A percentile compares a stretch with the other conserved stretches of the same genome.
These are phyloP conservation scores for Ricinus communis DNA, from an alignment of 345 rosid species.

Conservation along the genomic window DNA sequence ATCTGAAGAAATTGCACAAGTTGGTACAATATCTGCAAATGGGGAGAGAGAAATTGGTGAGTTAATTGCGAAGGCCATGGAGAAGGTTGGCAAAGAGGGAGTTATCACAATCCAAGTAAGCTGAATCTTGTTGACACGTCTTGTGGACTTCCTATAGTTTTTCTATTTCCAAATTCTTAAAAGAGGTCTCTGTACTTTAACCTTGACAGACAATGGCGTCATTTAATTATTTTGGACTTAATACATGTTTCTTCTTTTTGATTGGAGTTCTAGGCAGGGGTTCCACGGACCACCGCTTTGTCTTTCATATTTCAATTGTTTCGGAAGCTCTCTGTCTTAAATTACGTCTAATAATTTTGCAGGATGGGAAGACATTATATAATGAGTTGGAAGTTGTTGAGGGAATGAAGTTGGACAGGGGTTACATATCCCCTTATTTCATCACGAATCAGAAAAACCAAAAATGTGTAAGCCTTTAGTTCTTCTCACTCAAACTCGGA, in stretches of 20 bases:
- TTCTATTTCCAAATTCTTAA: too few species aligned
- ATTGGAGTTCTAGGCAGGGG: not conserved
- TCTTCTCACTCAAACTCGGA: not conserved
- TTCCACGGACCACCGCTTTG: not conserved
- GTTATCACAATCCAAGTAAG: conserved; percentile 92
- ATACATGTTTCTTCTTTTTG: not conserved
- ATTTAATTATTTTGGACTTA: not conserved
- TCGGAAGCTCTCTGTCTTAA: not conserved
- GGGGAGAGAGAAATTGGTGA: conserved; percentile 99
- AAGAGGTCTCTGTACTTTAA: not conserved
- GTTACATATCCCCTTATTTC: conserved; percentile 95
- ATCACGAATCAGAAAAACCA: conserved; percentile 84
- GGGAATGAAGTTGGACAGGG: conserved; percentile 98
- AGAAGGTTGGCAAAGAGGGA: conserved; percentile 98
- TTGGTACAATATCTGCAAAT: conserved; percentile 96
- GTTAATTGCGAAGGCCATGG: conserved; percentile 98
- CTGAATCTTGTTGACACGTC: not conserved
- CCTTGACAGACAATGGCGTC: not conserved
- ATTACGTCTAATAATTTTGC: conserved; percentile 14
- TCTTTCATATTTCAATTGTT: too few species aligned
- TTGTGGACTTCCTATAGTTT: not conserved
- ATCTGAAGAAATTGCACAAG: conserved; percentile 98
- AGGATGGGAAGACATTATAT: conserved; percentile 92
- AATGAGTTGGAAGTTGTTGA: conserved; percentile 97
- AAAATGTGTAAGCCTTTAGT: conserved; percentile 70